A percentile compares a stretch with the other conserved stretches of the same genome.
These are phyloP conservation scores for Xylaria curta DNA, from an alignment of 495 filamentous ascomycete species.

Conservation along the genomic window DNA sequence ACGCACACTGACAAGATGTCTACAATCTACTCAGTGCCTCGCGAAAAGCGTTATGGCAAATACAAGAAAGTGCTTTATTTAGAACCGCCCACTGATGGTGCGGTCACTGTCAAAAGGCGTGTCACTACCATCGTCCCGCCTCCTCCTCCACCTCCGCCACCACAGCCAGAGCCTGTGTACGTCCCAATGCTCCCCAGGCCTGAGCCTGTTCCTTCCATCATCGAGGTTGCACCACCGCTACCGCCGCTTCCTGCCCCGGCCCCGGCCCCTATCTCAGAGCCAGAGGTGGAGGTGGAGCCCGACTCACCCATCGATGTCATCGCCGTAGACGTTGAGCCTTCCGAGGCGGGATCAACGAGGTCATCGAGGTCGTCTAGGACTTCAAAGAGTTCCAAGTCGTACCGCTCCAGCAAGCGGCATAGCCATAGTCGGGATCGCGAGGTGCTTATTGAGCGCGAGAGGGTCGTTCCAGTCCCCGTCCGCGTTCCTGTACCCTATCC, in stretches of 20 bases:
- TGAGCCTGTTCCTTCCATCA: constrained; percentile 32
- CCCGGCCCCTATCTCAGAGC: constrained; percentile 30
- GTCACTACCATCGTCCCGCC: constrained; percentile 53
- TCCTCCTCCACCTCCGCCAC: constrained; percentile 39
- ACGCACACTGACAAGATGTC: constrained; percentile 35
- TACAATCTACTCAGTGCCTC: constrained; percentile 38
- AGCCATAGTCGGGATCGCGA: constrained; percentile 44
- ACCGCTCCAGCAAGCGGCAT: constrained; percentile 35
- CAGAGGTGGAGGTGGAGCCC: constrained; percentile 35
- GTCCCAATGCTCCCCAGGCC: constrained; percentile 15
- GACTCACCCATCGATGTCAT: constrained; percentile 57
- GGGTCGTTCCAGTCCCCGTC: constrained; percentile 47
- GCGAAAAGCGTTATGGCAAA: constrained; percentile 40
- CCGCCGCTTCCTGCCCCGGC: constrained; percentile 37
- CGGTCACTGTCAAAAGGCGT: constrained; percentile 46
- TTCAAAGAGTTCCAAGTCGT: constrained; percentile 35
- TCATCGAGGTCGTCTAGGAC: constrained; percentile 35
- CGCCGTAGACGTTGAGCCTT: constrained; percentile 57
- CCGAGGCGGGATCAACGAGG: constrained; percentile 32
- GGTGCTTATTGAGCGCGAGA: constrained; percentile 57
- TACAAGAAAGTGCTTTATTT: constrained; percentile 57
- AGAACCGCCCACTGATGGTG: constrained; percentile 47
- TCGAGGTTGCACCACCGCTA: constrained; percentile 39
- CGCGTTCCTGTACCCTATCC: constrained; percentile 45
- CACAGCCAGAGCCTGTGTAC: constrained; percentile 24